Evolutionary conservation across 2,329 filamentous ascomycete species (phyloP), one percentile per base, ranked within the genome.

Genomic region (Aspergillus jensenii): DNA sequence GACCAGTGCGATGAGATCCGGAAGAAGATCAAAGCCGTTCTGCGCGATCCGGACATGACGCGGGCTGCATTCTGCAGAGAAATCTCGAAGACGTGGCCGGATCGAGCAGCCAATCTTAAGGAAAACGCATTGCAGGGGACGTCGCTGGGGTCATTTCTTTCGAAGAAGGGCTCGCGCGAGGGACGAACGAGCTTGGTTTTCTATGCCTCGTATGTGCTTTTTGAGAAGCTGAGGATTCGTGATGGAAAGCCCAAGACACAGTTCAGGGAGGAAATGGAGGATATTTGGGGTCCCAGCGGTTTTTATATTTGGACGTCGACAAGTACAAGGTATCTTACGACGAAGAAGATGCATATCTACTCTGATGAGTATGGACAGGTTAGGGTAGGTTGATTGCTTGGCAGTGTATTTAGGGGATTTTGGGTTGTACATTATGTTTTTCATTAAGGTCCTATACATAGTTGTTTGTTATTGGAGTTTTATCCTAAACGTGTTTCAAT

Each of bases 1-100:
- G 83, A 87, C 60, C 82, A 80, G 5, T 87, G 84, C 70, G 80
- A 86, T 62, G 82, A 83, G 51, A 67, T 87, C 14, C 80, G 84
- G 47, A 78, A 75, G 67, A 86, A 87, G 74, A 85, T 87, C 64
- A 75, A 75, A 25, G 77, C 78, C 1, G 72, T 82, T 59, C 73
- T 87, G 9, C 67, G 71, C n/a, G 74, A 79, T 47, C 74, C 78
- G 0, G 73, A 73, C 44, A 72, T 84, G 51, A 84, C 80, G 0
- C 79, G 84, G 65, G 80, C 83, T 0, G 74, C 72, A 11, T 83
- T 87, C 66, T 73, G 79, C 25, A 79, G 82, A 37, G 76, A 80
- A 45, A 73, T 85, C 23, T 73, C 74, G 33, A 79, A 77, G 45
- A 74, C 76, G 17, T 78, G 76, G 52, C 68, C 71, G 37, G 69